Evolutionary conservation across 106 monocot genomes (phyloP), one percentile per base, ranked within the genome.

Genomic region (Platanthera guangdongensis): DNA sequence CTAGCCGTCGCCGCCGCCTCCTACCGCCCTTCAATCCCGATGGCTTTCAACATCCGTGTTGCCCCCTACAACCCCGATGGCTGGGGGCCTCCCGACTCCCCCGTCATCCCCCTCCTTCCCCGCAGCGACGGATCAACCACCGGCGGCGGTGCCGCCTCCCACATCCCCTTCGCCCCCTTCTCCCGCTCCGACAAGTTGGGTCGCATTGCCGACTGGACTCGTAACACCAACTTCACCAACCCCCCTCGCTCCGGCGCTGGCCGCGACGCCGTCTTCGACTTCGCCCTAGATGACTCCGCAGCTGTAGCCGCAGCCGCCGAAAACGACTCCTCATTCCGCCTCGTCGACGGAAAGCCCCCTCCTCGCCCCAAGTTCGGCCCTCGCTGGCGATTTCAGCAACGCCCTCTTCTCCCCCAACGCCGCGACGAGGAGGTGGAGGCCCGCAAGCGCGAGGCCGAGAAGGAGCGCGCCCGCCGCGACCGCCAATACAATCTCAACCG

Each of bases 351-450:
- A 10, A 90, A 91, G 75, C 93, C 96, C 8, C 96, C 93, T 7
- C 96, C 96, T n/a, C 83, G 86, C 13, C 93, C 89, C 78, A 87
- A 86, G 75, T 93, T 93, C 80, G 96, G 96, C 15, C 96, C 93
- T 14, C 83, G 87, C 8, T 96, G 96, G 96, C 83, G 96, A 22
- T 96, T 88, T 84, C 88, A 96, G 74, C 88, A 93, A 74, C 83
- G 91, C 1, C 90, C 84, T 4, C 93, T 93, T 74, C 89, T 96
- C 18, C 96, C 93, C 3, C 96, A 96, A 83, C 81, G 96, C 59
- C 88, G 83, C n/a, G 96, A 96, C 62, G 96, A 96, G 85, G 95
- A 95, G 78, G 95, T 95, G 2, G 95, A 95, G 84, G 92, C 92
- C 16, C 63, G 72, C 8, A 81, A 87, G 47, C 81, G 90, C 47